Evolutionary conservation across 371 early-diverging fungal genomes (phyloP).

Genomic region (Mortierella sp.): DNA sequence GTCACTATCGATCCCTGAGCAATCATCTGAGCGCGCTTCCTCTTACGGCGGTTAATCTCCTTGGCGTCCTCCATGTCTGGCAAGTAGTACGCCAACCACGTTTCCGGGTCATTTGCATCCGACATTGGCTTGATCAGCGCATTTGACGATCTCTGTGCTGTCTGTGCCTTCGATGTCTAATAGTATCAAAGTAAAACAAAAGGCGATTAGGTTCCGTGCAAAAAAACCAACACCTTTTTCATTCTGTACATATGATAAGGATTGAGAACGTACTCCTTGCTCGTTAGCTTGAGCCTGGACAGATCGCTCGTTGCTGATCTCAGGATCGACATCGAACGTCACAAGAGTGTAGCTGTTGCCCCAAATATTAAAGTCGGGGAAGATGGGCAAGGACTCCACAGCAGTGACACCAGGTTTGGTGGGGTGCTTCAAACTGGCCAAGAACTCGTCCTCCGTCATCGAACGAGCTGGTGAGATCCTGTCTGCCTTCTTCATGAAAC

Average conservation of each 20-base stretch:
- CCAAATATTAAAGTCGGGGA: constrained; percentile 82
- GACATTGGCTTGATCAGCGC: constrained; percentile 58
- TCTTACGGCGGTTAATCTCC: constrained; percentile 44
- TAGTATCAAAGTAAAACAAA: background rate
- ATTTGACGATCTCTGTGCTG: constrained; percentile 54
- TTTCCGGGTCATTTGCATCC: constrained; percentile 52
- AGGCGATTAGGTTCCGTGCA: background rate
- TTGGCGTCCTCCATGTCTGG: constrained; percentile 49
- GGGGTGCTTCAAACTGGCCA: constrained; percentile 78
- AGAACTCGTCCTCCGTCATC: constrained; percentile 59
- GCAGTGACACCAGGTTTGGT: constrained; percentile 76
- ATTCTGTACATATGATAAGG: background rate
- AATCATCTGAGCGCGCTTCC: constrained; percentile 28
- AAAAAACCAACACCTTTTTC: background rate
- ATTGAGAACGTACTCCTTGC: constrained; percentile 34
- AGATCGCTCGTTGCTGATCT: constrained; percentile 61
- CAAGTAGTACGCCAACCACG: constrained; percentile 52
- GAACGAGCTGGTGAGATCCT: constrained; percentile 12
- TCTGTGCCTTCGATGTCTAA: constrained; percentile 36
- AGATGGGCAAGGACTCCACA: constrained; percentile 82
- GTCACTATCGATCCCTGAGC: constrained; percentile 31
- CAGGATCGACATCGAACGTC: constrained; percentile 82
- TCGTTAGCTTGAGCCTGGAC: constrained; percentile 17
- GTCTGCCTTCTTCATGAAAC: constrained; percentile 30
- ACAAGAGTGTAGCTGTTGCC: constrained; percentile 77